A percentile compares a stretch with the other conserved stretches of the same genome.
phyloP scores from a whole-genome alignment of 2,329 filamentous ascomycete species.

The Hypoxylon sp. region DNA sequence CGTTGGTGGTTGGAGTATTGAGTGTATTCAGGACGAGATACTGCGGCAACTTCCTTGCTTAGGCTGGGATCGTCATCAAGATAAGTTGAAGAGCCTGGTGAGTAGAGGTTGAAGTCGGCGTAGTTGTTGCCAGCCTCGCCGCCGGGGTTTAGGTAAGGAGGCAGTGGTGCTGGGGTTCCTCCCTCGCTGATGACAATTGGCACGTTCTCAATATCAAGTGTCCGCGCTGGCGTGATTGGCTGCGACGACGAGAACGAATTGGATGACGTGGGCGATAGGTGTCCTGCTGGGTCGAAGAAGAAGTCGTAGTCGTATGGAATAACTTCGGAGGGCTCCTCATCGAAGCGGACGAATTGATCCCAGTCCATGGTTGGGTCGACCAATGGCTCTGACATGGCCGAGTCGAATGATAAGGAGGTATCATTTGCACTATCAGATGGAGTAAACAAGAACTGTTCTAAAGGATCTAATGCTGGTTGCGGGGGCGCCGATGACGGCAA shows the following conservation, averaged over 20 bases:
- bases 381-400: constrained; percentile 41
- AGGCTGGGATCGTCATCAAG: constrained; percentile 64
- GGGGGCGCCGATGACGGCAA: constrained; percentile 45
- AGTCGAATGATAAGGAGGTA: constrained; percentile 42
- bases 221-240: constrained; percentile 50
- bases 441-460: constrained; percentile 21
- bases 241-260: constrained; percentile 56
- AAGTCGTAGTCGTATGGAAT: constrained; percentile 62
- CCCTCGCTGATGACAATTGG: constrained; percentile 24
- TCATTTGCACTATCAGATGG: constrained; percentile 39
- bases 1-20: constrained; percentile 22
- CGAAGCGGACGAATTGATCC: constrained; percentile 64
- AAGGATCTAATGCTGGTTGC: constrained; percentile 34
- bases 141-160: constrained; percentile 61
- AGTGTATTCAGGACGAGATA: constrained; percentile 23
- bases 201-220: constrained; percentile 23
- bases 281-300: constrained; percentile 61
- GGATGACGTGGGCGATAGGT: constrained; percentile 58
- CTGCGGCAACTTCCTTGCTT: constrained; percentile 49
- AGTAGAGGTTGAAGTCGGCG: constrained; percentile 70
- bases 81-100: constrained; percentile 62
- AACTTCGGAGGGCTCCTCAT: constrained; percentile 56
- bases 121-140: constrained; percentile 62
- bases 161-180: constrained; percentile 45
- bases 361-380: constrained; percentile 56